Base-by-base conservation (phyloP, 2,329 filamentous ascomycete species). In the Aspergillus quadrilineatus region DNA sequence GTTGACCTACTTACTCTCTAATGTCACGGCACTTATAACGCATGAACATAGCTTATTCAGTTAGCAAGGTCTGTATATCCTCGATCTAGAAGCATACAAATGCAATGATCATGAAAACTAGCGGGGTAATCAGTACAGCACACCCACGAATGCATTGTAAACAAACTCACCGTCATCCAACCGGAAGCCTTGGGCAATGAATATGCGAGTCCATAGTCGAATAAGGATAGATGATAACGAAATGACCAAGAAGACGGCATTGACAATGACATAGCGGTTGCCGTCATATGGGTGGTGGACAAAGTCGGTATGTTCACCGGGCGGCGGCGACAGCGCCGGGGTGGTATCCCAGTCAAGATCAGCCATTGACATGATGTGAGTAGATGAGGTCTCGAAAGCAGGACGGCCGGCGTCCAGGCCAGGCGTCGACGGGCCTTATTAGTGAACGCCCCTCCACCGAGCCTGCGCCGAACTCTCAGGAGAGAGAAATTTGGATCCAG, bases 81-180 rank as follows among this genome's bases (percentile, higher is more conserved):
- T 14, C 34, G 10, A 42, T 7, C 22, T 4, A 10, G 49, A 9
- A 26, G 51, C 65, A 32, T 63, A 67, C 66, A 49, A 64, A 51
- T 10, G 64, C 59, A 1, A 60, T 36, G 22, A 68, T 60, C 66
- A 69, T 68, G 7, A 69, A 54, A 55, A 58, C 66, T 68, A 34
- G 4, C 42, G 4, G 6, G 29, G 41, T 26, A 14, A 45, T 59
- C 43, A 58, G 53, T 49, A 2, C 9, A 51, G 28, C 42, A 34
- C 7, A 41, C 30, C 10, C 22, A 39, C 7, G 3, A 4, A 4
- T 22, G 22, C 22, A 12, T 12, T 10, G 28, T 42, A 2, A 30
- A 41, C 2, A 6, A 22, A 67, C 68, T 56, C 45, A 70, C 68
- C 63, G 55, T 70, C 68, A 62, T 70, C 68, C 48, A 47, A 53